Percentiles rank a stretch among this genome's conserved stretches.
Evolutionary conservation across 2,329 filamentous ascomycete genomes (phyloP).

Genomic region (Ceratocystis diversiconidia): DNA sequence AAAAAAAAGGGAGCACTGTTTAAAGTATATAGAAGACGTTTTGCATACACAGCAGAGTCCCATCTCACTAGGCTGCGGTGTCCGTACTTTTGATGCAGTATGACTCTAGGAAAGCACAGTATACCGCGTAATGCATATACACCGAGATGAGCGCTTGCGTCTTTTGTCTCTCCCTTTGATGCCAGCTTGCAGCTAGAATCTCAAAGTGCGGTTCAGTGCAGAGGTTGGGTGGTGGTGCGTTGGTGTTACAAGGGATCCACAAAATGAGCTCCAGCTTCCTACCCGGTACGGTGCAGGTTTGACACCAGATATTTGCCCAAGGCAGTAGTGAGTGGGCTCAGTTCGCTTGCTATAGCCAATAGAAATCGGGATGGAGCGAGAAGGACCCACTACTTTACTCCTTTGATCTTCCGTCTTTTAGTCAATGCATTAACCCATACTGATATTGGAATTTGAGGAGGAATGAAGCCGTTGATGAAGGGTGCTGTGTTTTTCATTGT

Average conservation of each 20-base stretch:
- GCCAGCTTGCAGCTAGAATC: neutral
- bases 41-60: no score
- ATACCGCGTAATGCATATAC: no score
- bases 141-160: neutral
- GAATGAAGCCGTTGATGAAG: neutral
- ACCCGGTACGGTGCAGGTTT: neutral
- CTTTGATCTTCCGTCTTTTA: neutral
- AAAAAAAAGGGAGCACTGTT: no score
- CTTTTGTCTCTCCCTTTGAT: neutral
- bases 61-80: no score
- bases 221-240: neutral
- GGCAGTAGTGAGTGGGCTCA: neutral
- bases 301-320: neutral
- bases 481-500: neutral
- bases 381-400: neutral
- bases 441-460: neutral
- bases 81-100: no score
- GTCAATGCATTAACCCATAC: neutral
- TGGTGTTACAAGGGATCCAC: neutral
- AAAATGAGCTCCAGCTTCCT: neutral
- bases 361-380: conserved; percentile 15
- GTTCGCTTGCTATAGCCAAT: conserved; percentile 19
- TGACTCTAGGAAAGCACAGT: no score
- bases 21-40: no score
- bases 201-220: neutral